Conservation (phyloP, 2,329 filamentous ascomycete genomes). For the Trichoderma arundinaceum region DNA sequence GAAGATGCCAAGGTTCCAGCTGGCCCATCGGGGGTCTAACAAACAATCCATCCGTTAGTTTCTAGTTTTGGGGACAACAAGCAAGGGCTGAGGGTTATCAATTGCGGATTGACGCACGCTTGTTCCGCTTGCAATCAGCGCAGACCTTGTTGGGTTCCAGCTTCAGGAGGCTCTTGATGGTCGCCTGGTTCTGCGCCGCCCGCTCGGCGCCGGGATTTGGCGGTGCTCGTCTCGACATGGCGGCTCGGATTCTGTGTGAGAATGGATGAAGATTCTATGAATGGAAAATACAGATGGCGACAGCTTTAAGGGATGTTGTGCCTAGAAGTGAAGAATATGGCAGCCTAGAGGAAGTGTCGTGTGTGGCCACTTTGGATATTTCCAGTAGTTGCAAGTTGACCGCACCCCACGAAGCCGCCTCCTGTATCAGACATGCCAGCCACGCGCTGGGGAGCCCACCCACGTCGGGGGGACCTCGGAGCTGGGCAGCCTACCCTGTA, state of each 20-base stretch:
- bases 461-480: constrained; percentile 14
- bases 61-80: not conserved
- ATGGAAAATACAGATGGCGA: not conserved
- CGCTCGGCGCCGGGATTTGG: constrained; percentile 82
- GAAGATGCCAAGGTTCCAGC: constrained; percentile 97
- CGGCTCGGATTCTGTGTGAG: constrained; percentile 28
- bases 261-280: not conserved
- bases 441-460: not conserved
- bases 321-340: constrained; percentile 6
- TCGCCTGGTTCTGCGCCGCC: constrained; percentile 90
- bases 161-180: constrained; percentile 93
- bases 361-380: constrained; percentile 25
- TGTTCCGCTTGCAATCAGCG: constrained; percentile 98
- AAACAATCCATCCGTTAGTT: constrained; percentile 30
- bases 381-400: constrained; percentile 29
- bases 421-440: constrained; percentile 24
- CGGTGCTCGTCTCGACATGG: constrained; percentile 79
- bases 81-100: not conserved
- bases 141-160: constrained; percentile 95
- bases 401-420: constrained; percentile 30
- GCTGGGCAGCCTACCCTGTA: constrained; percentile 23
- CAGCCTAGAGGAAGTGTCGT: constrained; percentile 27
- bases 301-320: constrained; percentile 1
- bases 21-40: constrained; percentile 94
- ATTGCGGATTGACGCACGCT: constrained; percentile 67